phyloP scores from a whole-genome alignment of 2,329 filamentous ascomycete genomes.

The Exophiala aquamarina region DNA sequence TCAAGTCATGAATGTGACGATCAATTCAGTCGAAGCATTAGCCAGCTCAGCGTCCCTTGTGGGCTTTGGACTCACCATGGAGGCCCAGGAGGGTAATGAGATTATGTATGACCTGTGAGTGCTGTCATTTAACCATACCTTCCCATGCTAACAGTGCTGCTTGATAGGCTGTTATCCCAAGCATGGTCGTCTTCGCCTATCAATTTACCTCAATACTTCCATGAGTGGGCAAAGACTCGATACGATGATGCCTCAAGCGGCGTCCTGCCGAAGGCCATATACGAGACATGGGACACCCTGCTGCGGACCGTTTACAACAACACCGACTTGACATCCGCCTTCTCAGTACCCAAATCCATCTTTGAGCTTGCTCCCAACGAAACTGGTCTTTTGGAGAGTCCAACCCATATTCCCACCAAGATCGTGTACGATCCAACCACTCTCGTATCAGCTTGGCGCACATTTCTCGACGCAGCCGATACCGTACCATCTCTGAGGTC shows the following conservation, averaged over 20 bases:
- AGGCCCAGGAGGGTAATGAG: slow-evolving; percentile 55
- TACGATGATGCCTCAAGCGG: slow-evolving; percentile 35
- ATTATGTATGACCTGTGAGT: slow-evolving; percentile 49
- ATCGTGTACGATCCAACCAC: slow-evolving; percentile 43
- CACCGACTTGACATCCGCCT: slow-evolving; percentile 41
- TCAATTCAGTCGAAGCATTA: slow-evolving; percentile 47
- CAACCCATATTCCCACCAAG: slow-evolving; percentile 44
- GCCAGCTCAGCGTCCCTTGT: slow-evolving; percentile 43
- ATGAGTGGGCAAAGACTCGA: slow-evolving; percentile 45
- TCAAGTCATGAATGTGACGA: slow-evolving; percentile 50
- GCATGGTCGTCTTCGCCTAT: slow-evolving; percentile 49
- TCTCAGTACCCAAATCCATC: slow-evolving; percentile 47
- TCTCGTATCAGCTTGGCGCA: slow-evolving; percentile 42
- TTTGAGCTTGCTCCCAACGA: slow-evolving; percentile 47
- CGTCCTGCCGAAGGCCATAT: slow-evolving; percentile 31
- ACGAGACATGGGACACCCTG: slow-evolving; percentile 49
- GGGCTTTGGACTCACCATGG: slow-evolving; percentile 51
- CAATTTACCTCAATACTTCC: slow-evolving; percentile 47
- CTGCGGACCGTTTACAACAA: slow-evolving; percentile 51
- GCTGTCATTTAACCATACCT: not conserved
- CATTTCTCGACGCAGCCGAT: slow-evolving; percentile 39
- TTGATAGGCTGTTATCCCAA: slow-evolving; percentile 45
- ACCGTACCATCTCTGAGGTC: slow-evolving; percentile 38
- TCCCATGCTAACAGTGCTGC: not conserved
- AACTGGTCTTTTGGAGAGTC: slow-evolving; percentile 40